These are phyloP conservation scores for Picea sitchensis DNA, from an alignment of 75 land plant species.

Conservation along the genomic window DNA sequence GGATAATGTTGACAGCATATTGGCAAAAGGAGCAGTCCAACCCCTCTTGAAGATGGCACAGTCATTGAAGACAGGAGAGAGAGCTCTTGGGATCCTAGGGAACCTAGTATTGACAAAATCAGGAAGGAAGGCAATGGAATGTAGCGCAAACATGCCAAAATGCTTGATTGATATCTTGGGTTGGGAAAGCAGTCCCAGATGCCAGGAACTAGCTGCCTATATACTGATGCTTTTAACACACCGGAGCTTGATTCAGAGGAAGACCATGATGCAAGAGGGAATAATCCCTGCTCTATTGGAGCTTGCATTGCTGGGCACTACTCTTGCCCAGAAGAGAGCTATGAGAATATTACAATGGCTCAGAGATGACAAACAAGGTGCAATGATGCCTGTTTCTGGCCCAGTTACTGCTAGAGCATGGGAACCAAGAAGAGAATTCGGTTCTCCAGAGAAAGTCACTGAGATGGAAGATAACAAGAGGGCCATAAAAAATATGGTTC, in stretches of 20 bases:
- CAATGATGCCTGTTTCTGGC: constrained; percentile 45
- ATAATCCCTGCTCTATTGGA: constrained; percentile 70
- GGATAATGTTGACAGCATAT: constrained; percentile 36
- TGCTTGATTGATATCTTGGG: constrained; percentile 48
- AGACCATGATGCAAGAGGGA: constrained; percentile 58
- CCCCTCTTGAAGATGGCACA: constrained; percentile 28
- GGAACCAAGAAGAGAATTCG: constrained; percentile 1
- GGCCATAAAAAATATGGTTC: constrained; percentile 66
- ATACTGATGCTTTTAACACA: constrained; percentile 82
- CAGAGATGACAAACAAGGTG: constrained; percentile 37
- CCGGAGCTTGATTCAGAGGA: constrained; percentile 40
- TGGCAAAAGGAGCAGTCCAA: constrained; percentile 28
- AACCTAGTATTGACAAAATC: constrained; percentile 45
- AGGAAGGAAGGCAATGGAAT: constrained; percentile 52
- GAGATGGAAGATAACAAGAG: constrained; percentile 38
- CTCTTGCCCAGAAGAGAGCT: constrained; percentile 80
- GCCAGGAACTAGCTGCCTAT: constrained; percentile 75
- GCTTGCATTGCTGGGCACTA: constrained; percentile 63
- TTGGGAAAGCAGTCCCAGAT: constrained; percentile 53
- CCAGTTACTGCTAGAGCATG: constrained; percentile 26
- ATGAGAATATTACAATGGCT: constrained; percentile 66
- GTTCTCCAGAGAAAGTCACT: constrained; percentile 23
- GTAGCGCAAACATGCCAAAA: constrained; percentile 30
- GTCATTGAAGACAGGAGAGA: constrained; percentile 30
- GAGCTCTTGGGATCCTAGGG: constrained; percentile 57